Evolutionary conservation across 83 land plant genomes (phyloP), one percentile per base, ranked within the genome.

Genomic region (Picea abies): DNA sequence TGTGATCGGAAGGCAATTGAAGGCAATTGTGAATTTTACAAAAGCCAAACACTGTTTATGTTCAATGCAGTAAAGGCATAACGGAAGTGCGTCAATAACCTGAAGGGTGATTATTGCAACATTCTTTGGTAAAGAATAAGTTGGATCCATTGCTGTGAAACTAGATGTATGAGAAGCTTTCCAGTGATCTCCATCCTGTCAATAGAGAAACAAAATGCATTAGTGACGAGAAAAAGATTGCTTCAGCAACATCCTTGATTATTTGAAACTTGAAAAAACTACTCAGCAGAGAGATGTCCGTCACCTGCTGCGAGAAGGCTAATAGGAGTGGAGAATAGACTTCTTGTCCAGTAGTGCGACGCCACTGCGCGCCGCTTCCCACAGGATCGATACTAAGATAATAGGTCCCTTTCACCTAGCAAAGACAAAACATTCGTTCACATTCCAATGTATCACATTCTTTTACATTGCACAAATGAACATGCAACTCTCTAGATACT

Each of bases 291-390:
- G 10, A 73, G 16, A 47, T 15, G 47, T 73, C 20, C 25, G 6
- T 16, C 83, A 92, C 94, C 88, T 89, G 86, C 9, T 89, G 83
- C n/a, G 94, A 39, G 79, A 96, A 96, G 12, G 93, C 94, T 69
- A 96, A 75, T 71, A 93, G 89, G 49, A 96, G 75, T 15, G 99
- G 99, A 22, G 94, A 93, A 49, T 91, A 91, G 56, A 93, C 75
- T 82, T 94, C 89, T 83, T 96, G 99, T 29, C 97, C 99, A 82
- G 83, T 68, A 77, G 88, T 83, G 5, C 97, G 92, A n/a, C 99
- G 90, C 99, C 99, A 96, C 4, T 81, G 80, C 14, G 94, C 88
- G 47, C 96, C 97, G 79, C 63, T 56, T 32, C 93, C 96, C 29
- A 85, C 64, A 17, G 83, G 79, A 61, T 91, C 68, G 35, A 93